These are phyloP conservation scores for Streptanthus diversifolius DNA, from an alignment of 345 rosid genomes.

Conservation along the genomic window DNA sequence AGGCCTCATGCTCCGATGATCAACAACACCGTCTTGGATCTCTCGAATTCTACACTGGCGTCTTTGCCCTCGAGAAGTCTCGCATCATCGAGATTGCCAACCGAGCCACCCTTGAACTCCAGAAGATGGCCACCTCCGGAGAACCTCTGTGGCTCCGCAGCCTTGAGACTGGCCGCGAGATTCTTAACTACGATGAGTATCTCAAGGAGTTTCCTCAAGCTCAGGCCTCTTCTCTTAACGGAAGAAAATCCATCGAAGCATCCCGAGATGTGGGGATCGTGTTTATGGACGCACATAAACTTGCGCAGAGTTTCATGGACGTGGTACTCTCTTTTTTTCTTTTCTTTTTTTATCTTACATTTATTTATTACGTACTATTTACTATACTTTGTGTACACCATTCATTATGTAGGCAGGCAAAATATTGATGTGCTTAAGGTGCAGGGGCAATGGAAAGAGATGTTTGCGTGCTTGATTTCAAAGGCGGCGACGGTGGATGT, in stretches of 20 bases:
- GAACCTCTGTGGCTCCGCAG: constrained; percentile 90
- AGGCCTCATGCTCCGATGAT: constrained; percentile 54
- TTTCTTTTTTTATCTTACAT: too few species aligned
- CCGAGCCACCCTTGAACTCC: constrained; percentile 79
- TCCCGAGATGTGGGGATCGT: constrained; percentile 80
- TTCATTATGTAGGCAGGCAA: not conserved
- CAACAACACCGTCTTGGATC: constrained; percentile 63
- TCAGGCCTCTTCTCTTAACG: constrained; percentile 42
- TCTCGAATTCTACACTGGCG: constrained; percentile 70
- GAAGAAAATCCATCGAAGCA: constrained; percentile 74
- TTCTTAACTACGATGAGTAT: constrained; percentile 92
- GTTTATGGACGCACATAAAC: constrained; percentile 74
- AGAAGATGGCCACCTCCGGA: constrained; percentile 68
- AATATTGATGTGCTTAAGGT: not conserved
- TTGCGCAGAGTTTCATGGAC: constrained; percentile 82
- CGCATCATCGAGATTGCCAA: constrained; percentile 65
- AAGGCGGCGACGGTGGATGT: constrained; percentile 86
- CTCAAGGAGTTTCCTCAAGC: constrained; percentile 56
- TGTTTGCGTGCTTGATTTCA: constrained; percentile 89
- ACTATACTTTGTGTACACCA: not conserved
- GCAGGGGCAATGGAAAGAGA: constrained; percentile 93
- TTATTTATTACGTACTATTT: not conserved
- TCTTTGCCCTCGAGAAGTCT: constrained; percentile 72
- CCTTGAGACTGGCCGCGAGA: constrained; percentile 88
- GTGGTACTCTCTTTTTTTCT: constrained; percentile 45